Evolutionary conservation across 2,329 filamentous ascomycete species (phyloP).

Genomic region (Nannizziopsis arthrosporioides): DNA sequence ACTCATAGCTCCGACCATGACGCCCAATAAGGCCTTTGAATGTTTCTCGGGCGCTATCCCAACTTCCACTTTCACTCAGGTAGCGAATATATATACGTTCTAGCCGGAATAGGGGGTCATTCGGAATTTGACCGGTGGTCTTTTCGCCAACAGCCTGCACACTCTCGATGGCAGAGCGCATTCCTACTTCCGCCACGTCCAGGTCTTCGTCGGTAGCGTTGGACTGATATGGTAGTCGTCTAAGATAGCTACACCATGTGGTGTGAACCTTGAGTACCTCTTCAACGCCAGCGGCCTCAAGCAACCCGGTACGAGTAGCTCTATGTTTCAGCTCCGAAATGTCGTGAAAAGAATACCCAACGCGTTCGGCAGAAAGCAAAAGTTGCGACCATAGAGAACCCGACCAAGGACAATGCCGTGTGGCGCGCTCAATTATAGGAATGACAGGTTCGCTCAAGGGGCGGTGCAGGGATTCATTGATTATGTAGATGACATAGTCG

Average conservation of each 20-base stretch:
- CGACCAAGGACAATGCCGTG: conserved; percentile 85
- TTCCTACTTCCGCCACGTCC: conserved; percentile 81
- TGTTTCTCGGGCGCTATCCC: conserved; percentile 62
- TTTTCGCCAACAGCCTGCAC: conserved; percentile 67
- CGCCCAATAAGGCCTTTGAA: conserved; percentile 62
- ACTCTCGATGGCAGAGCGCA: conserved; percentile 74
- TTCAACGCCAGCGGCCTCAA: conserved; percentile 76
- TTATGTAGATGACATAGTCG: conserved; percentile 66
- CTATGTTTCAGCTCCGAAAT: conserved; percentile 86
- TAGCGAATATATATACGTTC: conserved; percentile 90
- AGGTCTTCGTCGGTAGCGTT: conserved; percentile 68
- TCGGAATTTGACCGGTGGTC: conserved; percentile 57
- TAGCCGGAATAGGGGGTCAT: conserved; percentile 79
- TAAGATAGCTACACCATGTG: conserved; percentile 89
- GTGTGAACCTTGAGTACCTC: conserved; percentile 84
- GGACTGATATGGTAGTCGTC: conserved; percentile 66
- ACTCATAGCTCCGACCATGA: conserved; percentile 71
- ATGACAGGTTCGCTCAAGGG: conserved; percentile 43
- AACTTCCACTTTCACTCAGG: conserved; percentile 67
- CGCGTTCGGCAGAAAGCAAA: conserved; percentile 71
- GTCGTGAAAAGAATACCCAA: conserved; percentile 61
- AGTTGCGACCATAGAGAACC: conserved; percentile 84
- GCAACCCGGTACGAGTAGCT: conserved; percentile 71
- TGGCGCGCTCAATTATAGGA: conserved; percentile 66
- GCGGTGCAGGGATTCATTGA: conserved; percentile 41